These are phyloP conservation scores for Phyllachora maydis DNA, from an alignment of 2,329 filamentous ascomycete species.

Conservation along the genomic window DNA sequence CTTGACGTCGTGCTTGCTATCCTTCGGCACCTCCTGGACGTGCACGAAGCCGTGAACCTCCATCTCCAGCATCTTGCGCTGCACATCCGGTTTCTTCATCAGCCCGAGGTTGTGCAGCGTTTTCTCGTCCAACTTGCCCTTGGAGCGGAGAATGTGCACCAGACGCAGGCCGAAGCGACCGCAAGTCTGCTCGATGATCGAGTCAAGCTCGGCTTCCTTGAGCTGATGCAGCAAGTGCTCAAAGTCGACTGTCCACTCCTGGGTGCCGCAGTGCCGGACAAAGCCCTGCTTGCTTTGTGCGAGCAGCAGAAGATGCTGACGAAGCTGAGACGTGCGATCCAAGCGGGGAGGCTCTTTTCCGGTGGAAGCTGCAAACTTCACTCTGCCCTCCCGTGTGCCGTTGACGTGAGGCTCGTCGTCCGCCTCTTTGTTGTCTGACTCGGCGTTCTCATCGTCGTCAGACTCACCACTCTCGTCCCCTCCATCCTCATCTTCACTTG, in stretches of 20 bases:
- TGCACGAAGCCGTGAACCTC: constrained; percentile 75
- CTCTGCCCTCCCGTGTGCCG: constrained; percentile 14
- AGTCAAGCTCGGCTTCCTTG: constrained; percentile 61
- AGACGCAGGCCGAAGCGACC: constrained; percentile 61
- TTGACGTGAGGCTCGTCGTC: constrained; percentile 9
- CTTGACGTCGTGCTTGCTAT: constrained; percentile 57
- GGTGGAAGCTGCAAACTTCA: constrained; percentile 28
- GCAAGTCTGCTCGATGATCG: constrained; percentile 57
- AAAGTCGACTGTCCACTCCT: constrained; percentile 74
- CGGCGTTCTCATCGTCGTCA: constrained; percentile 15
- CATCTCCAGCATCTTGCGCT: constrained; percentile 67
- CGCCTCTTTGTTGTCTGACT: constrained; percentile 11
- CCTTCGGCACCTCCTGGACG: constrained; percentile 83
- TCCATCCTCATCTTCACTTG: constrained; percentile 17
- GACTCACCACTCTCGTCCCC: constrained; percentile 10
- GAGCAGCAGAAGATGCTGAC: constrained; percentile 54
- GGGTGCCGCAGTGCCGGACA: constrained; percentile 44
- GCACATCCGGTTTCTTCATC: constrained; percentile 69
- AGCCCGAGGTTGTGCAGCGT: constrained; percentile 62
- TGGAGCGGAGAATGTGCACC: constrained; percentile 65
- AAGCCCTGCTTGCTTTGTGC: constrained; percentile 50
- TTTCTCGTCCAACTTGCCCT: constrained; percentile 92
- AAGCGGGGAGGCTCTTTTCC: constrained; percentile 22
- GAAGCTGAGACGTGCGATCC: constrained; percentile 26
- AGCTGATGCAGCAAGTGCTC: constrained; percentile 48